A percentile compares a stretch with the other conserved stretches of the same genome.
Evolutionary conservation across 225 moss, liverwort and hornwort genomes (phyloP).

Genomic region (Pseudoscleropodium purum): DNA sequence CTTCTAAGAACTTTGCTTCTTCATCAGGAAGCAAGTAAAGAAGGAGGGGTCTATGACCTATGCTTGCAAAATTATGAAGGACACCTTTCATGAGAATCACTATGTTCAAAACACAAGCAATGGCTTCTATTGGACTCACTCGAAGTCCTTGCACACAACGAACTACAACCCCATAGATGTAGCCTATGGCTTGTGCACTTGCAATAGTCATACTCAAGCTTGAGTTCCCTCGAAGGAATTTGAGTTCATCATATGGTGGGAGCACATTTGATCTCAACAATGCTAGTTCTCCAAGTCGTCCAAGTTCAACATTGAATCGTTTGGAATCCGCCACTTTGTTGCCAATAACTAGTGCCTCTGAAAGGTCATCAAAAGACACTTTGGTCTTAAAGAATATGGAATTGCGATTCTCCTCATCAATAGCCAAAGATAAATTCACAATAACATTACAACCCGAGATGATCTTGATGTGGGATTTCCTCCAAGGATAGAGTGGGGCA

Average conservation of each 20-base stretch:
- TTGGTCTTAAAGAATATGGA: no score
- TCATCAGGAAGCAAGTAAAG: not conserved
- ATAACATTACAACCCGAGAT: accelerated
- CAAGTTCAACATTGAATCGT: not conserved
- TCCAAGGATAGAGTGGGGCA: not conserved
- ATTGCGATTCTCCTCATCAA: accelerated
- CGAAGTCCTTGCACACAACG: not conserved
- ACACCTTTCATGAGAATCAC: not conserved
- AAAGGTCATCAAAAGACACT: no score
- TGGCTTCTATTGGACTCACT: not conserved
- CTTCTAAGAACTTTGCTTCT: not conserved
- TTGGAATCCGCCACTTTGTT: accelerated
- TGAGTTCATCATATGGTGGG: not conserved
- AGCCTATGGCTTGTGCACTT: not conserved
- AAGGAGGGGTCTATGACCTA: not conserved
- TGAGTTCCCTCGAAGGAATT: not conserved
- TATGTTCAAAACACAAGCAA: not conserved
- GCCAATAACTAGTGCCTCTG: not conserved
- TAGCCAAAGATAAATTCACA: not conserved
- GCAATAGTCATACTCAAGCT: not conserved
- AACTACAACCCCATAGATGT: not conserved
- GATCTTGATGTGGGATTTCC: not conserved
- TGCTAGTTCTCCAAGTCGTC: accelerated
- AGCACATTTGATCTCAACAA: not conserved
- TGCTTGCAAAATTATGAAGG: not conserved